These are phyloP conservation scores for Candolleomyces eurysporus DNA, from an alignment of 768 basidiomycete genomes.

Conservation along the genomic window DNA sequence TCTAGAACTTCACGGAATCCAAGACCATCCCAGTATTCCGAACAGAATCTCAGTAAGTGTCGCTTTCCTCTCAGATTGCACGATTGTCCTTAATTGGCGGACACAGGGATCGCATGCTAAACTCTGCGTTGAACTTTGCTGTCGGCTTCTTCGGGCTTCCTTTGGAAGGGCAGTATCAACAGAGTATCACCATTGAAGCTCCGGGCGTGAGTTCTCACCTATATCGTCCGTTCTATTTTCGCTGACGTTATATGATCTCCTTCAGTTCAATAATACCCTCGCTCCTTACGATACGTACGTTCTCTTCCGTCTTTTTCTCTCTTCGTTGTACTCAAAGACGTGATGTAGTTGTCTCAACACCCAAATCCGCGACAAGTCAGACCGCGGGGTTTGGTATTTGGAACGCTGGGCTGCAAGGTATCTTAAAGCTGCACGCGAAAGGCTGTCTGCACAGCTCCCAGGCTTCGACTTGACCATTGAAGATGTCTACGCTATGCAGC, in stretches of 20 bases:
- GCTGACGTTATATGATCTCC: slow-evolving; percentile 3
- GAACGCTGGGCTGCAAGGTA: slow-evolving; percentile 70
- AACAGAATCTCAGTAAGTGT: slow-evolving; percentile 64
- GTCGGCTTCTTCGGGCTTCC: slow-evolving; percentile 79
- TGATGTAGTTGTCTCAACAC: slow-evolving; percentile 63
- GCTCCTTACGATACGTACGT: slow-evolving; percentile 77
- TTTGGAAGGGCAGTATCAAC: slow-evolving; percentile 68
- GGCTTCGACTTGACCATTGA: slow-evolving; percentile 64
- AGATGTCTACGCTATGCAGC: slow-evolving; percentile 76
- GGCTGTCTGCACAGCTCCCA: slow-evolving; percentile 56
- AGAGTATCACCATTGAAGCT: slow-evolving; percentile 73
- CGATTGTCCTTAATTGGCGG: background rate
- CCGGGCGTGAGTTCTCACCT: slow-evolving; percentile 40
- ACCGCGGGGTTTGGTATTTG: slow-evolving; percentile 59
- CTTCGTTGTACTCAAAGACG: background rate
- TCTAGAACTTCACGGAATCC: slow-evolving; percentile 55
- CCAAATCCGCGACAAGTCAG: slow-evolving; percentile 37
- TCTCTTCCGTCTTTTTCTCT: background rate
- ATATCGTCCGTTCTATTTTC: slow-evolving; percentile 9
- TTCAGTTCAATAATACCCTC: slow-evolving; percentile 79
- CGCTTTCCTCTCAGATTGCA: background rate
- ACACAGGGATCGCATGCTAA: slow-evolving; percentile 67
- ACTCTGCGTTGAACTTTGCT: slow-evolving; percentile 65
- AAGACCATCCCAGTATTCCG: slow-evolving; percentile 75
- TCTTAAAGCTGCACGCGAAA: slow-evolving; percentile 58